phyloP scores from a whole-genome alignment of 2,329 filamentous ascomycete genomes.

The Ascochyta koolunga region DNA sequence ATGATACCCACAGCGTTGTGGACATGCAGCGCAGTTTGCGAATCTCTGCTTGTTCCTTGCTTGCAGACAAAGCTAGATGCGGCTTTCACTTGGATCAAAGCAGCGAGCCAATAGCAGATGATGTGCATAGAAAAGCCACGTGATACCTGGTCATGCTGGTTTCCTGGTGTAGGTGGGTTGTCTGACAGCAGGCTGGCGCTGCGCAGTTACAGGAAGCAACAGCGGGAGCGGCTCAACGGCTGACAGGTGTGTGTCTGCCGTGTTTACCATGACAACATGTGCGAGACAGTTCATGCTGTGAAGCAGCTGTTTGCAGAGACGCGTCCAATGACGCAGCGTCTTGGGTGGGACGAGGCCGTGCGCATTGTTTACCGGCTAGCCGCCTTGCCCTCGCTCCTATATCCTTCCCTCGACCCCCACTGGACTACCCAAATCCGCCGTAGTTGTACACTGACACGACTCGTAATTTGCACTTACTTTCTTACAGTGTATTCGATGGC shows the following conservation, averaged over 20 bases:
- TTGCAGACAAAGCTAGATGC: too few relatives aligned
- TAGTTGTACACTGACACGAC: slow-evolving; percentile 14
- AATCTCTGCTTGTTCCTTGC: too few relatives aligned
- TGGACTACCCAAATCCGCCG: slow-evolving; percentile 30
- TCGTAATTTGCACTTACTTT: slow-evolving; percentile 13
- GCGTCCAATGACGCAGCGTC: slow-evolving; percentile 13
- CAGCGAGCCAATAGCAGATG: too few relatives aligned
- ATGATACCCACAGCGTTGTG: background rate
- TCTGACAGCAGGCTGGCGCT: background rate
- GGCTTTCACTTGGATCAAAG: too few relatives aligned
- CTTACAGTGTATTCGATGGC: slow-evolving; percentile 42
- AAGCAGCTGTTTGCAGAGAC: slow-evolving; percentile 1
- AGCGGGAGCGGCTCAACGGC: slow-evolving; percentile 11
- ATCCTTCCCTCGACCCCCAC: slow-evolving; percentile 30
- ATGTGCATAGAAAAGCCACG: too few relatives aligned
- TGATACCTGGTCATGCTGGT: background rate
- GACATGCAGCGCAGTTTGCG: too few relatives aligned
- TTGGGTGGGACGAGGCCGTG: slow-evolving; percentile 8
- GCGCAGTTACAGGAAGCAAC: slow-evolving; percentile 1
- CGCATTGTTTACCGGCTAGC: slow-evolving; percentile 16
- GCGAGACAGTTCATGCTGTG: slow-evolving; percentile 5
- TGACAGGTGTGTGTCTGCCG: slow-evolving; percentile 9
- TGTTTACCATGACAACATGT: slow-evolving; percentile 18
- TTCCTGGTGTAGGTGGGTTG: background rate
- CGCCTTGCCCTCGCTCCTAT: slow-evolving; percentile 9